phyloP scores from a whole-genome alignment of 495 filamentous ascomycete species.

The Talaromyces nanjingensis region DNA sequence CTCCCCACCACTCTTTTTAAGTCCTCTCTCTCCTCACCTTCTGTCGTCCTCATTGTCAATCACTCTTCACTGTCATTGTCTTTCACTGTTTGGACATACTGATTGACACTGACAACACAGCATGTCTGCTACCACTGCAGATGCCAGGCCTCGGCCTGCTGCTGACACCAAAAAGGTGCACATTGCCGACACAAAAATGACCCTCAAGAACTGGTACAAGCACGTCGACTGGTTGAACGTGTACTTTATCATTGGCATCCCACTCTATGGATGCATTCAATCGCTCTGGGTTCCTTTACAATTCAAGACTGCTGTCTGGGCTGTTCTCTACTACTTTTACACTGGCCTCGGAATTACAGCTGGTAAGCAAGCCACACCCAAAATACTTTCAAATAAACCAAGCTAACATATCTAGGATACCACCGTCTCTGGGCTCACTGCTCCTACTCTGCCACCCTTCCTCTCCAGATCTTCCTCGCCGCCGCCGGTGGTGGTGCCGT shows the following conservation, averaged over 20 bases:
- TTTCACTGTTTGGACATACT: background rate
- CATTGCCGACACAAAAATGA: conserved; percentile 62
- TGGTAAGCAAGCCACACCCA: conserved; percentile 33
- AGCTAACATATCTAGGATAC: conserved; percentile 50
- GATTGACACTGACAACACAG: conserved; percentile 10
- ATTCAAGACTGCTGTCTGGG: conserved; percentile 69
- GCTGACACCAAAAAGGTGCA: conserved; percentile 48
- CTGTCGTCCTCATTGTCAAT: background rate
- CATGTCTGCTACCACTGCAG: conserved; percentile 36
- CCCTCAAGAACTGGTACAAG: conserved; percentile 85
- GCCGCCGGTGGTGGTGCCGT: conserved; percentile 90
- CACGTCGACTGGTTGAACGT: conserved; percentile 97
- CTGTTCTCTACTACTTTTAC: conserved; percentile 85
- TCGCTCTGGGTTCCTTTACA: conserved; percentile 78
- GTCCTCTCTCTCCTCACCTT: background rate
- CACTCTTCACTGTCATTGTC: background rate
- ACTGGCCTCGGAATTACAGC: conserved; percentile 87
- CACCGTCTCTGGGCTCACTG: conserved; percentile 94
- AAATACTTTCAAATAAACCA: background rate
- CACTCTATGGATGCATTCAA: conserved; percentile 65
- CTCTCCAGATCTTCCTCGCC: conserved; percentile 88
- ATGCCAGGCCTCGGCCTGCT: conserved; percentile 26
- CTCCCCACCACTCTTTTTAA: background rate
- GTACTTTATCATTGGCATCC: conserved; percentile 77
- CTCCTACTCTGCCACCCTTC: conserved; percentile 83